Evolutionary conservation across 1,139 yeast species (phyloP), one percentile per base, ranked within the genome.

Genomic region (Nakaseomyces uthaithaninus): DNA sequence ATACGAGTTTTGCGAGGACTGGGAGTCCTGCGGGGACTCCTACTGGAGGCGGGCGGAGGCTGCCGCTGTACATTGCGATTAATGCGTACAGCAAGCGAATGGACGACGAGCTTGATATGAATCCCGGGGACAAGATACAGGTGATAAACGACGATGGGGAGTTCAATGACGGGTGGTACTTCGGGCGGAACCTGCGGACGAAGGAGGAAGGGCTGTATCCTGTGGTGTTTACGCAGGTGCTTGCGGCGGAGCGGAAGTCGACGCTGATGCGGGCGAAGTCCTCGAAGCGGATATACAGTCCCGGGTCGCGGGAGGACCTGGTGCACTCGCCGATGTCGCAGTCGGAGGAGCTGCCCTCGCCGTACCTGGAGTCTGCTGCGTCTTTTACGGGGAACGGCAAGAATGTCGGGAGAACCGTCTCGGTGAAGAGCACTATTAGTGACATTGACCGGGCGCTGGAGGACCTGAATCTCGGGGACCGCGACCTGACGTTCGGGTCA

Each of bases 121-220:
- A 70, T 40, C 77, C 83, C 17, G 97, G 97, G 24, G 97, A 91
- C 56, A 80, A 77, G 50, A 73, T 93, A 43, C 94, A 87, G 59
- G 87, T 91, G n/a, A 72, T 93, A 24, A 85, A 94, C 35, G 95
- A 87, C 60, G 99, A 91, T 63, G 75, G 80, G 47, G 96, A 85
- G 55, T 91, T 83, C 62, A 84, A 86, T 51, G 99, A 91, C 62
- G 97, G 97, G n/a, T 91, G 99, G 99, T 91, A 80, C 57, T 76
- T 74, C 81, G 95, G 97, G 5, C 80, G 80, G 46, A 87, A 89
- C 52, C 60, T 84, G 41, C 59, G 74, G 40, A 79, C 91, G 1
- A 75, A 76, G 41, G 74, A 75, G 44, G 91, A 86, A 14, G 98
- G 98, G 0, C 66, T 91, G 38, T 91, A 86, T 56, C 98, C 98